Conservation (phyloP, 192 early-diverging fungal species). For the Fimicolochytrium jonesii region DNA sequence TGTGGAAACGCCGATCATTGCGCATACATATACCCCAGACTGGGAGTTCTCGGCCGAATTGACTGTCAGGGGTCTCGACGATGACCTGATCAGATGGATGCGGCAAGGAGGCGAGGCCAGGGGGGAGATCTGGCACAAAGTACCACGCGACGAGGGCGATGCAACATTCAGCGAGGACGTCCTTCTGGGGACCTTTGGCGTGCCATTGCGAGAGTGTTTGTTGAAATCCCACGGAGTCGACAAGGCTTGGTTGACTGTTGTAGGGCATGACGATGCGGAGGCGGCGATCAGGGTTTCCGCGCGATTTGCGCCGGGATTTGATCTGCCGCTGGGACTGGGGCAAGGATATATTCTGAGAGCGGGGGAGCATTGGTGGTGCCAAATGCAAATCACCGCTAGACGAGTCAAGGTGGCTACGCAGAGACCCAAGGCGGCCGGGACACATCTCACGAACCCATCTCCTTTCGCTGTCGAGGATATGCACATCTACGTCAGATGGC, state of each 20-base stretch:
- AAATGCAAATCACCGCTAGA: no score
- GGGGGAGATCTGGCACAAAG: slow-evolving; percentile 36
- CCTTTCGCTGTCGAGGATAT: no score
- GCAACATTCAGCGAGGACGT: slow-evolving; percentile 19
- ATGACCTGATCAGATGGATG: slow-evolving; percentile 28
- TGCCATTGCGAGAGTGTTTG: slow-evolving; percentile 23
- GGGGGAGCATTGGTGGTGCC: no score
- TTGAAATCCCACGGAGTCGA: slow-evolving; percentile 16
- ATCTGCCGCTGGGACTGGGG: no score
- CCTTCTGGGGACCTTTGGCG: slow-evolving; percentile 30
- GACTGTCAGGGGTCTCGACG: slow-evolving; percentile 11
- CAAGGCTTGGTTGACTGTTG: slow-evolving; percentile 23
- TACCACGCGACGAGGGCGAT: not conserved
- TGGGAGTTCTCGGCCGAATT: slow-evolving; percentile 13
- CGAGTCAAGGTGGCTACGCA: no score
- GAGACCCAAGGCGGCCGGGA: no score
- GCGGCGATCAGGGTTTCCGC: slow-evolving; percentile 30
- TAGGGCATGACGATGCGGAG: not conserved
- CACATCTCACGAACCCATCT: no score
- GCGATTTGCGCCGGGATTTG: slow-evolving; percentile 11
- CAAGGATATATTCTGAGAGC: no score
- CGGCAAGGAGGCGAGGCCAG: slow-evolving; percentile 20
- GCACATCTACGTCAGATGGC: no score
- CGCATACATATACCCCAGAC: slow-evolving; percentile 26
- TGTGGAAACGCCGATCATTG: slow-evolving; percentile 15